Base-by-base conservation (phyloP, 768 basidiomycete genomes). In the Phlegmacium glaucopus region DNA sequence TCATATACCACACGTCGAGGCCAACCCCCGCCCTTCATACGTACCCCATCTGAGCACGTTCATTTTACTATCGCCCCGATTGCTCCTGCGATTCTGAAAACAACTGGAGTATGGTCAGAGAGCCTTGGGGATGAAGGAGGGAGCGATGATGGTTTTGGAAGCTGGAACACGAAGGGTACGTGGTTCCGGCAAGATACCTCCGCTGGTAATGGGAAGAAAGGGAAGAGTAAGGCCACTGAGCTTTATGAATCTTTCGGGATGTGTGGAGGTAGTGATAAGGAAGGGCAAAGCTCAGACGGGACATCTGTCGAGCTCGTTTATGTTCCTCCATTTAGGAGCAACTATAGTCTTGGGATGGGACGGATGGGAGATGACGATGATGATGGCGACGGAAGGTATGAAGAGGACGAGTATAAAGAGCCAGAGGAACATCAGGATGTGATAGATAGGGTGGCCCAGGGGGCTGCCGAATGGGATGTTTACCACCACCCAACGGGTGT, bases 41-140 rank as follows among this genome's bases (percentile, higher is more conserved):
- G 65, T 28, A 58, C 61, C 6, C 22, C 56, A 4, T 51, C 56
- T 25, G 60, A 60, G 15, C 55, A 52, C 45, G 54, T 47, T 37
- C 64, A 71, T 52, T 74, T 77, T 37, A 75, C 68, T 16, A 77
- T 75, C 52, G 77, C 69, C 13, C 74, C 69, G 10, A 78, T 78
- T 49, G 72, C 77, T 26, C 79, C 80, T 7, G 94, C 96, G 4
- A 78, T 90, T 39, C 75, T 98, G 54, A 99, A 98, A 72, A 90
- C 90, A 13, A 79, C 73, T 9, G 72, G 76, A 1, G 68, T 50
- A 9, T 77, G 78, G 77, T 60, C 65, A n/a, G 75, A 77, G 47
- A 66, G 74, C 3, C 74, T 77, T 42, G 72, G 75, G 4, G 75
- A 77, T 44, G 74, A 76, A 36, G 69, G 69, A 7, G 72, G 62